Evolutionary conservation across 2,329 filamentous ascomycete species (phyloP).

Genomic region (Cladosporium cucumerinum): DNA sequence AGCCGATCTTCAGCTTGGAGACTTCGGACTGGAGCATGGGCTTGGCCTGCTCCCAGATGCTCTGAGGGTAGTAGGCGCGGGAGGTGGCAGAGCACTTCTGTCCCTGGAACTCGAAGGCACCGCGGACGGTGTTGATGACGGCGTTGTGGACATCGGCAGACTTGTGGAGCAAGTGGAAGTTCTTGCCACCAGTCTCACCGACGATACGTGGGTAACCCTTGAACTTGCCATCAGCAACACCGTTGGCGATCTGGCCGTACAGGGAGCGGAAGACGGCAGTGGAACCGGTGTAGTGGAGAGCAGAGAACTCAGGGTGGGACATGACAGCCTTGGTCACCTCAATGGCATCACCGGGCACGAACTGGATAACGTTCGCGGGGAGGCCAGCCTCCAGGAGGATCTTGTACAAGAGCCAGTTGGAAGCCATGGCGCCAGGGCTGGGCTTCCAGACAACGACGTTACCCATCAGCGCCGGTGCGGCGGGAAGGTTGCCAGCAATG

Average conservation of each 20-base stretch:
- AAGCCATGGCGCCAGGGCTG: slow-evolving; percentile 76
- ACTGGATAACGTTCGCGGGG: slow-evolving; percentile 83
- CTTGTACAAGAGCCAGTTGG: slow-evolving; percentile 83
- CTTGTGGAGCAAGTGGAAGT: slow-evolving; percentile 79
- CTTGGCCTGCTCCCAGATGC: slow-evolving; percentile 68
- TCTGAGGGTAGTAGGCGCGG: slow-evolving; percentile 71
- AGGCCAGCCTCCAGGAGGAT: slow-evolving; percentile 90
- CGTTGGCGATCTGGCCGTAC: slow-evolving; percentile 78
- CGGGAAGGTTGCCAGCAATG: slow-evolving; percentile 80
- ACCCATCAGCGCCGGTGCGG: slow-evolving; percentile 78
- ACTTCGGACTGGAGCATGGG: slow-evolving; percentile 63
- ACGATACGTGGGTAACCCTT: slow-evolving; percentile 80
- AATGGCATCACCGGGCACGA: slow-evolving; percentile 80
- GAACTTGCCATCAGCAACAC: slow-evolving; percentile 77
- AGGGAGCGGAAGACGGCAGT: slow-evolving; percentile 84
- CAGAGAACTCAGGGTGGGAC: slow-evolving; percentile 73
- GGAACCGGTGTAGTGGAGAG: slow-evolving; percentile 88
- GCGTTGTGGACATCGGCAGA: slow-evolving; percentile 75
- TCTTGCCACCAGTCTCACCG: slow-evolving; percentile 87
- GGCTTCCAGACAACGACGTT: slow-evolving; percentile 97
- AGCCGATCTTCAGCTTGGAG: slow-evolving; percentile 65
- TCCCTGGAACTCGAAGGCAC: slow-evolving; percentile 83
- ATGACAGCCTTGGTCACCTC: slow-evolving; percentile 75
- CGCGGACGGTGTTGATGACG: slow-evolving; percentile 74
- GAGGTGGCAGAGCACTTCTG: slow-evolving; percentile 88